These are phyloP conservation scores for Penicillium turbatum DNA, from an alignment of 495 filamentous ascomycete species.

Conservation along the genomic window DNA sequence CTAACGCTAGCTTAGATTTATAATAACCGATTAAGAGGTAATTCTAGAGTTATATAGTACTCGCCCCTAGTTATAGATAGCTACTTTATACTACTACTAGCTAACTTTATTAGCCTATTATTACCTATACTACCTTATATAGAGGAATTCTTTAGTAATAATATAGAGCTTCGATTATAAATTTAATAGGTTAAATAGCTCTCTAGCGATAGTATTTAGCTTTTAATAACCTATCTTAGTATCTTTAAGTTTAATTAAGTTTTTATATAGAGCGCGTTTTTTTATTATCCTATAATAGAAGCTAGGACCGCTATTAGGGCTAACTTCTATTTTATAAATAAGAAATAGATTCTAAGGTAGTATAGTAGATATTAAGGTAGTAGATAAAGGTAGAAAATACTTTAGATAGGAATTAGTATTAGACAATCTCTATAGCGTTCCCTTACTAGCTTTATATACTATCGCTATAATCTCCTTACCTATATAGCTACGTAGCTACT, in stretches of 20 bases:
- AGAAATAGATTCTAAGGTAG: neutral
- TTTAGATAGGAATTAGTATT: neutral
- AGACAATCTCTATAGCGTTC: neutral
- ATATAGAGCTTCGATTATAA: neutral
- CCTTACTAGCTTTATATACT: neutral
- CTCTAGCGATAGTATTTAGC: neutral
- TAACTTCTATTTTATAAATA: neutral
- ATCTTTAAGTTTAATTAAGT: neutral
- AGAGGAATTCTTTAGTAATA: neutral
- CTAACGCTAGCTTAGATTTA: neutral
- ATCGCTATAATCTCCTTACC: neutral
- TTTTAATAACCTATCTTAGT: constrained; percentile 3
- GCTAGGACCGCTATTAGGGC: neutral
- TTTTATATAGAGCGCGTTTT: neutral
- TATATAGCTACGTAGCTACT: neutral
- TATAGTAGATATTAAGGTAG: neutral
- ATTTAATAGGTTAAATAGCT: neutral
- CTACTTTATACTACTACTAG: constrained; percentile 2
- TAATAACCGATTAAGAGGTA: neutral
- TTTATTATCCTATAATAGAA: neutral
- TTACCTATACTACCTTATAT: constrained; percentile 1
- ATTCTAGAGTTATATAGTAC: neutral
- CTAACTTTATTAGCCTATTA: neutral
- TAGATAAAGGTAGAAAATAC: neutral
- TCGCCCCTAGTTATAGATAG: neutral